Percentiles rank a stretch among this genome's conserved stretches.
phyloP scores from a whole-genome alignment of 1,284 basidiomycete genomes.

The Pterulicium gracile region DNA sequence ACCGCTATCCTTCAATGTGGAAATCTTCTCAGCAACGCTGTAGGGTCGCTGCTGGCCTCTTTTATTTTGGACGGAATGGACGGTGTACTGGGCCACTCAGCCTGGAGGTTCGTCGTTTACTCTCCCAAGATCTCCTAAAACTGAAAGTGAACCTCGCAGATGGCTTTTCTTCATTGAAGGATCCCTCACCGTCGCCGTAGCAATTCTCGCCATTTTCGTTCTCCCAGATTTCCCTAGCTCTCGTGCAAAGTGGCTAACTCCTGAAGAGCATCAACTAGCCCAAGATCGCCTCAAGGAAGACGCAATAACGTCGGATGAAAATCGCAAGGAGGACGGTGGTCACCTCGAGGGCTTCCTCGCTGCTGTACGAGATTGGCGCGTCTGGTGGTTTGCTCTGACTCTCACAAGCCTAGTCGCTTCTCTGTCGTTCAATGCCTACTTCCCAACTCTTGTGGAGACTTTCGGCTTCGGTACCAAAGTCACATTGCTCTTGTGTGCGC shows the following conservation, averaged over 20 bases:
- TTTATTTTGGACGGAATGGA: conserved; percentile 64
- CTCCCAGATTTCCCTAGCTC: conserved; percentile 70
- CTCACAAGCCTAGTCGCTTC: conserved; percentile 18
- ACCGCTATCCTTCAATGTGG: conserved; percentile 68
- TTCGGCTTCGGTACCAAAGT: conserved; percentile 57
- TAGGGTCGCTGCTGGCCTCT: conserved; percentile 73
- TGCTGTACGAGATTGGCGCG: conserved; percentile 61
- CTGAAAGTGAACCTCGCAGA: conserved; percentile 19
- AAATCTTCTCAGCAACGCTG: conserved; percentile 72
- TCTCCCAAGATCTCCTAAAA: not conserved
- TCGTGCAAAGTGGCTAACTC: conserved; percentile 44
- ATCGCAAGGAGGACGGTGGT: conserved; percentile 14
- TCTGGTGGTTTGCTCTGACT: conserved; percentile 58
- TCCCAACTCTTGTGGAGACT: conserved; percentile 62
- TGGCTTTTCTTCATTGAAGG: conserved; percentile 77
- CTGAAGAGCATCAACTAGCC: conserved; percentile 55
- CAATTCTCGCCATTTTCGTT: conserved; percentile 49
- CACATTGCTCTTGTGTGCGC: conserved; percentile 66
- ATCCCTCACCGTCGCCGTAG: conserved; percentile 53
- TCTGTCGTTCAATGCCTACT: conserved; percentile 60
- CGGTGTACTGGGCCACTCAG: conserved; percentile 55
- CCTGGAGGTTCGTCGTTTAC: conserved; percentile 47
- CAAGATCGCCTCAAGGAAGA: conserved; percentile 67
- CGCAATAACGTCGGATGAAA: conserved; percentile 29
- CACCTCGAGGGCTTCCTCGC: conserved; percentile 38